Evolutionary conservation across 305 asterid species (phyloP).

Genomic region (Fraxinus albicans): DNA sequence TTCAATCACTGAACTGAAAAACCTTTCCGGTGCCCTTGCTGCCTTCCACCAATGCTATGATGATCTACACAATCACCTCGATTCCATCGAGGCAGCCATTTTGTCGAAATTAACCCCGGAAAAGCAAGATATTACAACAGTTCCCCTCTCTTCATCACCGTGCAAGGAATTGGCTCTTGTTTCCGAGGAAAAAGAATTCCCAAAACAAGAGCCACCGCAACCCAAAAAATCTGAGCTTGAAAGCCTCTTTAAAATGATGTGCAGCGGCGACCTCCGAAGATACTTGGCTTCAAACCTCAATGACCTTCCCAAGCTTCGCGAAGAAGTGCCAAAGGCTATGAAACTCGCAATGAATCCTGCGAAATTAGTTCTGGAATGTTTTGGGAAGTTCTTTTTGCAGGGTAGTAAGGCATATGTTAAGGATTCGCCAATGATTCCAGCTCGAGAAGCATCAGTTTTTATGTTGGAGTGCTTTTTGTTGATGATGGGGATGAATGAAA

Average conservation of each 20-base stretch:
- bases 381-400: slow-evolving; percentile 79
- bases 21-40: slow-evolving; percentile 51
- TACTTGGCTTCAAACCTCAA: slow-evolving; percentile 44
- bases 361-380: slow-evolving; percentile 62
- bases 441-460: slow-evolving; percentile 75
- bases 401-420: slow-evolving; percentile 57
- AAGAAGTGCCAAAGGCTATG: slow-evolving; percentile 69
- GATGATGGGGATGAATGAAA: slow-evolving; percentile 43
- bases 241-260: slow-evolving; percentile 54
- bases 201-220: slow-evolving; percentile 15
- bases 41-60: slow-evolving; percentile 56
- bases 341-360: slow-evolving; percentile 54
- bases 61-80: slow-evolving; percentile 57
- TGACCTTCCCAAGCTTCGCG: slow-evolving; percentile 40
- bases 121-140: slow-evolving; percentile 15
- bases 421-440: slow-evolving; percentile 57
- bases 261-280: slow-evolving; percentile 53
- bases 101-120: slow-evolving; percentile 36
- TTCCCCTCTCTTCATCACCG: slow-evolving; percentile 12
- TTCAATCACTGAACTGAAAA: slow-evolving; percentile 43
- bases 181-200: slow-evolving; percentile 7
- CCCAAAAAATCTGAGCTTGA: slow-evolving; percentile 49
- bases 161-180: neutral
- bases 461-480: slow-evolving; percentile 69
- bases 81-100: slow-evolving; percentile 45